These are phyloP conservation scores for Phialophora expanda DNA, from an alignment of 2,329 filamentous ascomycete genomes.

Conservation along the genomic window DNA sequence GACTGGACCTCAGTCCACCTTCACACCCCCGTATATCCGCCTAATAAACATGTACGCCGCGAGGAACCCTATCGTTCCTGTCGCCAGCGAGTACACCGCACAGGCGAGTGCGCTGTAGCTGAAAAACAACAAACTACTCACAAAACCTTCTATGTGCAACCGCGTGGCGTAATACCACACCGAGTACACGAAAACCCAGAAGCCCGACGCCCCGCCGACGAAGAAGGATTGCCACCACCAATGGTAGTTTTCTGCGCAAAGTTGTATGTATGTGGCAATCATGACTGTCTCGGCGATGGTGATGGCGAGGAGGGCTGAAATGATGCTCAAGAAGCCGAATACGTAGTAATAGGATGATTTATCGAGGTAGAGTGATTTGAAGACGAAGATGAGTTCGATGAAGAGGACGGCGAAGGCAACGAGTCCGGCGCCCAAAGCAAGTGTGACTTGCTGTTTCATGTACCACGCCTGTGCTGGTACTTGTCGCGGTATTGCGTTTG, in stretches of 20 bases:
- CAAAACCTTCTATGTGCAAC: conserved; percentile 78
- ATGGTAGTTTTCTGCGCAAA: conserved; percentile 84
- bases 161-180: conserved; percentile 83
- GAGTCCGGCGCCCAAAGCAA: conserved; percentile 69
- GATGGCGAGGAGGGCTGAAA: conserved; percentile 72
- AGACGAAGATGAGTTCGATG: conserved; percentile 84
- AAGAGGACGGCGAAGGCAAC: conserved; percentile 87
- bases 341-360: conserved; percentile 93
- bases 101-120: conserved; percentile 83
- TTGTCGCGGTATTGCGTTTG: conserved; percentile 71
- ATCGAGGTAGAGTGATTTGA: conserved; percentile 86
- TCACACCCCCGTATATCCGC: conserved; percentile 64
- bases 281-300: conserved; percentile 84
- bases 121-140: conserved; percentile 82
- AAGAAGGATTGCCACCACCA: conserved; percentile 94
- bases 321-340: conserved; percentile 81
- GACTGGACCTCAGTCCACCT: conserved; percentile 35
- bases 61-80: conserved; percentile 83
- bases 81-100: conserved; percentile 77
- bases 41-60: conserved; percentile 83
- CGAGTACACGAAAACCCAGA: conserved; percentile 85
- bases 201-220: conserved; percentile 73
- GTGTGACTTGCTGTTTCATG: conserved; percentile 65
- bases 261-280: conserved; percentile 79
- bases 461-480: conserved; percentile 80